A percentile compares a stretch with the other conserved stretches of the same genome.
Evolutionary conservation across 2,329 filamentous ascomycete species (phyloP).

Genomic region (Rutstroemia sp.): DNA sequence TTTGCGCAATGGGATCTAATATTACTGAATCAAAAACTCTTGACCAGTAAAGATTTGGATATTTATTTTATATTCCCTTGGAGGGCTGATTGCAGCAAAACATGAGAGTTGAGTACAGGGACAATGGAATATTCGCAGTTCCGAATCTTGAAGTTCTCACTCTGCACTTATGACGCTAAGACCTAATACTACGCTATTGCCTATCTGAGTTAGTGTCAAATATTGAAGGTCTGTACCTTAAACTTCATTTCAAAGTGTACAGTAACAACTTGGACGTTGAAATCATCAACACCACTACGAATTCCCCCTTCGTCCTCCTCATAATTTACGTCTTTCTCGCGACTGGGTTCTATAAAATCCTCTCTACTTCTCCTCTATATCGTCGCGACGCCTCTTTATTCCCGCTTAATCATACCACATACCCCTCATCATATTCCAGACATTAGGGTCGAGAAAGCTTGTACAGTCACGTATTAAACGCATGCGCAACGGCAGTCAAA

Average conservation of each 20-base stretch:
- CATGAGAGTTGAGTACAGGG: too few species aligned
- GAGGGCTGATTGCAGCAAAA: too few species aligned
- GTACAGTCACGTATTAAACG: conserved; percentile 9
- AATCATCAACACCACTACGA: neutral
- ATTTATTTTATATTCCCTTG: too few species aligned
- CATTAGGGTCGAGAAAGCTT: conserved; percentile 12
- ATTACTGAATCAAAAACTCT: too few species aligned
- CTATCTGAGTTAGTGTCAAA: neutral
- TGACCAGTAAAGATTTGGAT: too few species aligned
- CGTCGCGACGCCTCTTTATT: neutral
- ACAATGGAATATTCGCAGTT: too few species aligned
- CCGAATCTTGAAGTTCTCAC: too few species aligned
- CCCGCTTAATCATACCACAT: neutral
- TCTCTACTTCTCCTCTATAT: neutral
- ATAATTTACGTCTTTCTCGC: too few species aligned
- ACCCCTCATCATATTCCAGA: neutral
- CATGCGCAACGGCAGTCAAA: conserved; percentile 24
- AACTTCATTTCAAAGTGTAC: neutral
- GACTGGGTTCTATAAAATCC: too few species aligned
- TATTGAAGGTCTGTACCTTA: neutral
- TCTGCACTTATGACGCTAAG: too few species aligned
- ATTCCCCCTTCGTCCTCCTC: neutral
- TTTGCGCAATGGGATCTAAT: too few species aligned
- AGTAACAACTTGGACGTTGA: neutral
- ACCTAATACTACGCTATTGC: neutral